Evolutionary conservation across 768 basidiomycete species (phyloP).

Genomic region (Tubosaeta sp.): DNA sequence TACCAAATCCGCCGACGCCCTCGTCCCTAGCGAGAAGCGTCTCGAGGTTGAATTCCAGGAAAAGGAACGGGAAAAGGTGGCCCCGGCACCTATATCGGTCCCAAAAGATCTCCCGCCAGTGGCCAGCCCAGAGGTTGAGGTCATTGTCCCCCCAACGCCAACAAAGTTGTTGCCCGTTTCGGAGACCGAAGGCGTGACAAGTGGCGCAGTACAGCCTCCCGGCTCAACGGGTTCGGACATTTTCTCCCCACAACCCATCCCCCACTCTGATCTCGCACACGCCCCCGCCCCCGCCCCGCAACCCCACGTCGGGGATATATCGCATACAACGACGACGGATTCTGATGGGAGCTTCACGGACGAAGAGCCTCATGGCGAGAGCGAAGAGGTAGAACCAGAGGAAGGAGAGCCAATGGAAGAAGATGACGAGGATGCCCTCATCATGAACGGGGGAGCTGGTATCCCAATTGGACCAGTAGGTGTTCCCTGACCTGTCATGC

Average conservation of each 20-base stretch:
- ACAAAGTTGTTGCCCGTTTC: constrained; percentile 50
- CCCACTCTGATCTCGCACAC: constrained; percentile 22
- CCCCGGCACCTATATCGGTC: constrained; percentile 20
- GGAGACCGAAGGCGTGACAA: constrained; percentile 85
- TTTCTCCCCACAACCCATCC: constrained; percentile 25
- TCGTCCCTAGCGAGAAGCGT: constrained; percentile 29
- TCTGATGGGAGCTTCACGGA: constrained; percentile 46
- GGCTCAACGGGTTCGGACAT: constrained; percentile 61
- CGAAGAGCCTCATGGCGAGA: constrained; percentile 64
- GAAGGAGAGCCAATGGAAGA: constrained; percentile 58
- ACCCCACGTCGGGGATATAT: constrained; percentile 27
- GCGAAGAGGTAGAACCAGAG: constrained; percentile 62
- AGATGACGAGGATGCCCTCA: constrained; percentile 88
- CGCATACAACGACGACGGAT: constrained; percentile 30
- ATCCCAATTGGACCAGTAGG: constrained; percentile 91
- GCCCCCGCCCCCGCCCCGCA: constrained; percentile 23
- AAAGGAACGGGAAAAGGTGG: constrained; percentile 35
- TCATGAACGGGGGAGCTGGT: constrained; percentile 88
- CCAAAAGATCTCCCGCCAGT: constrained; percentile 19
- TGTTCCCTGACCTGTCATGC: constrained; percentile 10
- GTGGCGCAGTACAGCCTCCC: constrained; percentile 89
- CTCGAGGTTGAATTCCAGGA: constrained; percentile 24
- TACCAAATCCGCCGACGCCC: constrained; percentile 19
- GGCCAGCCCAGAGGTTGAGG: constrained; percentile 30
- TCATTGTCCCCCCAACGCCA: constrained; percentile 47